Conservation (phyloP, 176 grass and related monocot species). For the Olyra latifolia region DNA sequence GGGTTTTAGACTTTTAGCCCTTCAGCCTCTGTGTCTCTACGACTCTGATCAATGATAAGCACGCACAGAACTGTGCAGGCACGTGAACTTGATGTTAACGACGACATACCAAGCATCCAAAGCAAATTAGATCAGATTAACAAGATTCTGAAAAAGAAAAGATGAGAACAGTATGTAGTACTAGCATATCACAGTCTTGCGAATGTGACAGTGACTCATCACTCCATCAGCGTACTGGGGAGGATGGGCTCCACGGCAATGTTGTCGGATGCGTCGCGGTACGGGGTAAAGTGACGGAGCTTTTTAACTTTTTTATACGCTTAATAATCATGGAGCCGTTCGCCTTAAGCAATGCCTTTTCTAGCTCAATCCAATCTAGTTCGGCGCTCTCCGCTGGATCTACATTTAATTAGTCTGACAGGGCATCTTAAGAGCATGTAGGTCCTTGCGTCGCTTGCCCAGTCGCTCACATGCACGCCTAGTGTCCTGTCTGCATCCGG, state of each 20-base stretch:
- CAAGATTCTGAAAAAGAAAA: not conserved
- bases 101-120: constrained; percentile 38
- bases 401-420: not conserved
- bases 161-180: not conserved
- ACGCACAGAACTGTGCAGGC: not conserved
- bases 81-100: constrained; percentile 4
- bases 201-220: constrained; percentile 32
- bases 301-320: not conserved
- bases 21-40: not conserved
- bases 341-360: not conserved
- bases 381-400: not conserved
- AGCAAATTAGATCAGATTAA: not conserved
- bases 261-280: constrained; percentile 18
- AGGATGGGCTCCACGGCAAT: constrained; percentile 28
- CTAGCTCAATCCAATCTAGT: not conserved
- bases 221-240: constrained; percentile 3
- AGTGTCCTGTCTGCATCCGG: not conserved
- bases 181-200: not conserved
- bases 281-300: constrained; percentile 3
- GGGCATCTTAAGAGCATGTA: constrained; percentile 19
- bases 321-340: constrained; percentile 20
- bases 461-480: not conserved
- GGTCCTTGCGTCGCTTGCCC: not conserved
- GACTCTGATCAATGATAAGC: not conserved
- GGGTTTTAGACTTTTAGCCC: not conserved